Percentiles rank a stretch among this genome's conserved stretches.
phyloP scores from a whole-genome alignment of 2,329 filamentous ascomycete genomes.

The Penicillium sp. region DNA sequence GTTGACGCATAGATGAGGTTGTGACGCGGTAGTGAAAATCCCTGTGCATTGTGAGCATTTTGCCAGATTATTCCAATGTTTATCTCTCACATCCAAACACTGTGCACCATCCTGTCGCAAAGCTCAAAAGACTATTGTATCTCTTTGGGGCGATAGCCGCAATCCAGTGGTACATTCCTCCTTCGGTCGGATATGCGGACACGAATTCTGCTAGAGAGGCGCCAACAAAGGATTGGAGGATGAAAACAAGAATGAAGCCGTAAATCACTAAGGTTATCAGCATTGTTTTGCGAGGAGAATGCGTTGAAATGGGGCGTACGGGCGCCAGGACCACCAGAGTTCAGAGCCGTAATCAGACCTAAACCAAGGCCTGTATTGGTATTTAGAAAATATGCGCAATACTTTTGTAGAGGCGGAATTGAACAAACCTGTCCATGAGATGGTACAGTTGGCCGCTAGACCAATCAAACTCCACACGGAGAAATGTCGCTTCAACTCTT shows the following conservation, averaged over 20 bases:
- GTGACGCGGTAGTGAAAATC: constrained; percentile 47
- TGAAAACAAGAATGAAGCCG: constrained; percentile 50
- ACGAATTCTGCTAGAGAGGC: constrained; percentile 51
- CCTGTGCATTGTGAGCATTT: constrained; percentile 25
- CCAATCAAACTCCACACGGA: constrained; percentile 50
- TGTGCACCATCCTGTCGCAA: constrained; percentile 48
- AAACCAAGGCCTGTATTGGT: constrained; percentile 37
- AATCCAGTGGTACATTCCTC: constrained; percentile 55
- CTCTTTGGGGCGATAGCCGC: constrained; percentile 47
- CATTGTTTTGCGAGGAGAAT: background rate
- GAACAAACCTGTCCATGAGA: constrained; percentile 47
- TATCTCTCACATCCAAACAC: constrained; percentile 37
- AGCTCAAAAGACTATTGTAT: constrained; percentile 44
- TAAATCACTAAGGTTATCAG: constrained; percentile 46
- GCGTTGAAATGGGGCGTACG: constrained; percentile 20
- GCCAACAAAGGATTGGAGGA: constrained; percentile 49
- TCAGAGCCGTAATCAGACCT: constrained; percentile 49
- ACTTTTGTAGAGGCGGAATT: background rate
- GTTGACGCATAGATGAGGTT: constrained; percentile 47
- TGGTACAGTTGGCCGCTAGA: constrained; percentile 52
- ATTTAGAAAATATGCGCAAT: background rate
- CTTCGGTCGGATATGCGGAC: constrained; percentile 50
- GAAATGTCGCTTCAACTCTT: constrained; percentile 52
- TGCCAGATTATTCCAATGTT: background rate
- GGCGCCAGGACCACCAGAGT: constrained; percentile 49